Conservation (phyloP, 345 rosid genomes). For the Euphorbia pulcherrima region DNA sequence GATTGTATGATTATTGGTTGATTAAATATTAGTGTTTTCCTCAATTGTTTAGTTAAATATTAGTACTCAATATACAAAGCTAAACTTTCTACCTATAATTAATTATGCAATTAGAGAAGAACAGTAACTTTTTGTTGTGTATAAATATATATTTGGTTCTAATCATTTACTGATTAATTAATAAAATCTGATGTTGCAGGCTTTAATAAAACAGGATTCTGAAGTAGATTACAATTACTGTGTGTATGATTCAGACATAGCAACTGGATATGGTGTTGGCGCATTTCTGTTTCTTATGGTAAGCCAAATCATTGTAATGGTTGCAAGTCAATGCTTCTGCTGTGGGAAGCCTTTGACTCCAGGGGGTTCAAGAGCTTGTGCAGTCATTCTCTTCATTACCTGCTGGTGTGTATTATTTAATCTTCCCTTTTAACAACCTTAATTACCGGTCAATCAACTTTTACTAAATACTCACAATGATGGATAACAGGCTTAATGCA, state of each 20-base stretch:
- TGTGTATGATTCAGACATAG: constrained; percentile 75
- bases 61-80: background rate
- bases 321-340: constrained; percentile 88
- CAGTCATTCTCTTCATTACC: constrained; percentile 68
- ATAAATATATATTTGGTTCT: background rate
- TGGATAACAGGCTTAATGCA: no score
- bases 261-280: constrained; percentile 83
- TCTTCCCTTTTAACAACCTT: background rate
- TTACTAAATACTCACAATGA: background rate
- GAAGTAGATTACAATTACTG: constrained; percentile 55
- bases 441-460: background rate
- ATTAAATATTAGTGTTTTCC: background rate
- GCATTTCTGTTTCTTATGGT: constrained; percentile 69
- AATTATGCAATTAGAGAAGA: background rate
- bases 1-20: background rate
- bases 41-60: background rate
- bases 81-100: background rate
- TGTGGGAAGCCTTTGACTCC: constrained; percentile 78
- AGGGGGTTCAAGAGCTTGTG: constrained; percentile 83
- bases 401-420: constrained; percentile 84
- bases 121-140: background rate
- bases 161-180: background rate
- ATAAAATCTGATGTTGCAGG: constrained; percentile 43
- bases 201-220: constrained; percentile 39
- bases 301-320: constrained; percentile 78